Evolutionary conservation across 495 filamentous ascomycete genomes (phyloP).

Genomic region (Podospora australis): DNA sequence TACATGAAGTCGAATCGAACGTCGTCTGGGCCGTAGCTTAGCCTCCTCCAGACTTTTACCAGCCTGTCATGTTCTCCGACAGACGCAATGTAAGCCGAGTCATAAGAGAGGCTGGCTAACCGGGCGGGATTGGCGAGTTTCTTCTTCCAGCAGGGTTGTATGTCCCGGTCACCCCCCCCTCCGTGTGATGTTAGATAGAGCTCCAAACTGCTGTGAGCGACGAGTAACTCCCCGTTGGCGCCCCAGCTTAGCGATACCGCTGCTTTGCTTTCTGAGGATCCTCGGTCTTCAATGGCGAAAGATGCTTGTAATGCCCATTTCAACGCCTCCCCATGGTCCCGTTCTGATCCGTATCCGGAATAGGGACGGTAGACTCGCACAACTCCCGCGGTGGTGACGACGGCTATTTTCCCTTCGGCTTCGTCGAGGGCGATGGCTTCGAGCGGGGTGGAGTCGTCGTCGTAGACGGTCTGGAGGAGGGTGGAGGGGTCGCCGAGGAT

Average conservation of each 20-base stretch:
- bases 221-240: slow-evolving; percentile 69
- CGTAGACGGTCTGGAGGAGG: slow-evolving; percentile 85
- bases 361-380: slow-evolving; percentile 71
- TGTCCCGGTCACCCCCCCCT: slow-evolving; percentile 23
- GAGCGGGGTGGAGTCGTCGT: slow-evolving; percentile 65
- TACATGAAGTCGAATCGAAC: slow-evolving; percentile 88
- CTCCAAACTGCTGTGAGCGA: slow-evolving; percentile 63
- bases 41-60: slow-evolving; percentile 85
- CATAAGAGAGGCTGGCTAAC: slow-evolving; percentile 75
- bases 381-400: slow-evolving; percentile 49
- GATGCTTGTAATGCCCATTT: slow-evolving; percentile 46
- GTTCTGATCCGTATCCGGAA: not conserved
- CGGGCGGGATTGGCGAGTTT: slow-evolving; percentile 65
- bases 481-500: slow-evolving; percentile 69
- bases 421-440: slow-evolving; percentile 75
- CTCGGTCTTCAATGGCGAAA: slow-evolving; percentile 29
- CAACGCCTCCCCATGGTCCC: slow-evolving; percentile 55
- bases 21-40: slow-evolving; percentile 78
- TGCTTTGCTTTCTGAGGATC: slow-evolving; percentile 10
- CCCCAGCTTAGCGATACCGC: slow-evolving; percentile 80
- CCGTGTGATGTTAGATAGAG: slow-evolving; percentile 55
- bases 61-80: slow-evolving; percentile 73
- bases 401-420: slow-evolving; percentile 76
- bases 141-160: slow-evolving; percentile 61
- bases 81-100: slow-evolving; percentile 78